Conservation (phyloP, 2,329 filamentous ascomycete species). For the Curvularia eragrostidis region DNA sequence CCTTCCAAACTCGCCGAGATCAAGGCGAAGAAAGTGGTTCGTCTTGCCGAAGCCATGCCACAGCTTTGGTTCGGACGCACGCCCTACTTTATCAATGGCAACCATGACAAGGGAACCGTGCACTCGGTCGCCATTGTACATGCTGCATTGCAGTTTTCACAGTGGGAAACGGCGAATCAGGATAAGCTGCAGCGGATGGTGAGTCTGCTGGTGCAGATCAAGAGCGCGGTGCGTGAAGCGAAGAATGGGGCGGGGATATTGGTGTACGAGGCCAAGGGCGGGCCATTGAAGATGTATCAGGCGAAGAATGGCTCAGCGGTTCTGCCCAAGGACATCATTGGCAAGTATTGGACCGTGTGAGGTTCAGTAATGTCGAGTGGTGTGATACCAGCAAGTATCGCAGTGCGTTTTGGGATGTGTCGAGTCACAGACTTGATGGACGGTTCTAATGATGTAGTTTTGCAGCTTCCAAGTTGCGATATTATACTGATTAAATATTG, state of each 20-base stretch:
- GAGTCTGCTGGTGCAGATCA: conserved; percentile 22
- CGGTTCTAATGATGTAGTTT: background rate
- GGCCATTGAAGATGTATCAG: conserved; percentile 15
- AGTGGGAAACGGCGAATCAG: conserved; percentile 28
- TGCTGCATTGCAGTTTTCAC: conserved; percentile 9
- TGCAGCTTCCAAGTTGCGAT: background rate
- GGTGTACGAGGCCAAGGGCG: conserved; percentile 21
- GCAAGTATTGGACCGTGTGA: conserved; percentile 12
- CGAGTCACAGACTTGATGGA: background rate
- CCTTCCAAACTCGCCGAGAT: conserved; percentile 25
- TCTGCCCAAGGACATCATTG: conserved; percentile 21
- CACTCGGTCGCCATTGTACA: conserved; percentile 12
- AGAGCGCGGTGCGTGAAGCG: conserved; percentile 3
- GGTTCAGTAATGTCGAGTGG: background rate
- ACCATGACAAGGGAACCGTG: conserved; percentile 21
- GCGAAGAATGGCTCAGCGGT: conserved; percentile 12
- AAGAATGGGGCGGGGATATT: conserved; percentile 18
- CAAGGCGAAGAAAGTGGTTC: conserved; percentile 18
- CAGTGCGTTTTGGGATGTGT: background rate
- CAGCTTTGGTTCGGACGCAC: conserved; percentile 36
- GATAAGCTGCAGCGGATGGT: conserved; percentile 26
- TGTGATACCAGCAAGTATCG: background rate
- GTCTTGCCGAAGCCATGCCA: conserved; percentile 14
- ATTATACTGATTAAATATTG: background rate
- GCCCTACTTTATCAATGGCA: conserved; percentile 25